Evolutionary conservation across 148 eudicot species (phyloP).

Genomic region (Fallopia convolvulus): DNA sequence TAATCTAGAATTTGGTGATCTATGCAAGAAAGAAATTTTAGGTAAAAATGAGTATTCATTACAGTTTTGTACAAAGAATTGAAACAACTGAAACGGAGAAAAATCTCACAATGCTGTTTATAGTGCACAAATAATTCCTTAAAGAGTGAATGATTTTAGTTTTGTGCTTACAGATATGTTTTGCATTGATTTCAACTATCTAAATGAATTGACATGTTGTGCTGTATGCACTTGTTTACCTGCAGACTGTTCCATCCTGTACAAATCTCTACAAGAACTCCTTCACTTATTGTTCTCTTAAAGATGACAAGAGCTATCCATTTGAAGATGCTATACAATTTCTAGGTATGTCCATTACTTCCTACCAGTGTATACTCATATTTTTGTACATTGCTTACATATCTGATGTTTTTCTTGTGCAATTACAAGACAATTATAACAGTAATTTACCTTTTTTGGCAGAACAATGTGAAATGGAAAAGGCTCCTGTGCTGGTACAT

Average conservation of each 20-base stretch:
- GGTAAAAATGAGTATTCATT: not conserved
- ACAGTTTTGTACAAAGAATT: not conserved
- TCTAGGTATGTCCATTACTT: slow-evolving; percentile 44
- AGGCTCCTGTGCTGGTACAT: slow-evolving; percentile 89
- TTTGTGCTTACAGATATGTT: not conserved
- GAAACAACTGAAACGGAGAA: not conserved
- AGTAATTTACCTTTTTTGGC: slow-evolving; percentile 19
- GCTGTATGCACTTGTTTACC: not conserved
- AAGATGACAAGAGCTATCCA: slow-evolving; percentile 53
- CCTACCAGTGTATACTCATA: not conserved
- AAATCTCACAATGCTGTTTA: not conserved
- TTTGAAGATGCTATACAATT: slow-evolving; percentile 79
- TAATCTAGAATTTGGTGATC: not conserved
- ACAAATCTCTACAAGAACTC: slow-evolving; percentile 89
- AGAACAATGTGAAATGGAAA: slow-evolving; percentile 88
- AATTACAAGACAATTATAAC: not conserved
- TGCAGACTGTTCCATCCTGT: slow-evolving; percentile 93
- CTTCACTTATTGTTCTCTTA: slow-evolving; percentile 71
- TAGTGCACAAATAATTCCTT: not conserved
- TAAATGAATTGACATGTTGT: not conserved
- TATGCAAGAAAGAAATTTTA: not conserved
- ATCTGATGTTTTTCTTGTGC: not conserved
- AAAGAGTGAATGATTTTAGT: not conserved
- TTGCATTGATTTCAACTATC: not conserved
- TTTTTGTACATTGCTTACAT: slow-evolving; percentile 3